Conservation (phyloP, 1,139 yeast species). For the Hyphopichia fennica region DNA sequence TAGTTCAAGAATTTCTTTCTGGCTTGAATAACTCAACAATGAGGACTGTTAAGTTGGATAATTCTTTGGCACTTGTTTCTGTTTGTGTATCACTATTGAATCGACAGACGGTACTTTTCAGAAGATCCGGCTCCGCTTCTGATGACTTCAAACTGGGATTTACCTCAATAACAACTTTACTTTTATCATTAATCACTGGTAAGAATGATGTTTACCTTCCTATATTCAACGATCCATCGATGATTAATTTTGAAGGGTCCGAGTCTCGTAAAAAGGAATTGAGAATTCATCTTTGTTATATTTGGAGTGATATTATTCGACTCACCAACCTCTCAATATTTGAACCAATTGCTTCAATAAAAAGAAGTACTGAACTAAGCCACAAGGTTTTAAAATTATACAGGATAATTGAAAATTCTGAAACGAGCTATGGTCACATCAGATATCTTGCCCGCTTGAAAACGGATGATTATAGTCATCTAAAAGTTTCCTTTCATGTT, state of each 20-base stretch:
- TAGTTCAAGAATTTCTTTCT: slow-evolving; percentile 15
- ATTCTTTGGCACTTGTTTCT: slow-evolving; percentile 24
- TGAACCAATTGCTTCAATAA: slow-evolving; percentile 24
- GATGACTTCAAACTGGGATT: slow-evolving; percentile 17
- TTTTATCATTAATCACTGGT: slow-evolving; percentile 9
- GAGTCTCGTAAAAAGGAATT: slow-evolving; percentile 23
- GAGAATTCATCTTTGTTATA: slow-evolving; percentile 31
- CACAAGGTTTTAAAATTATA: slow-evolving; percentile 18
- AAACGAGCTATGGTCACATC: slow-evolving; percentile 24
- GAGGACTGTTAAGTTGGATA: slow-evolving; percentile 5
- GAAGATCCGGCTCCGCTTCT: slow-evolving; percentile 11
- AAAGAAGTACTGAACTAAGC: slow-evolving; percentile 23
- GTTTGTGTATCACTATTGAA: slow-evolving; percentile 24
- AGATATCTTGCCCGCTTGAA: slow-evolving; percentile 21
- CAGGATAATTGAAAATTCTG: slow-evolving; percentile 26
- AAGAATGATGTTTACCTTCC: slow-evolving; percentile 9
- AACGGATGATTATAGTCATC: slow-evolving; percentile 14
- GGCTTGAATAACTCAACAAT: background rate
- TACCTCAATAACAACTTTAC: slow-evolving; percentile 15
- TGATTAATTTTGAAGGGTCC: slow-evolving; percentile 41
- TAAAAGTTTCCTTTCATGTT: slow-evolving; percentile 23
- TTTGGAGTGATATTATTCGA: slow-evolving; percentile 40
- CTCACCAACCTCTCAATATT: slow-evolving; percentile 32
- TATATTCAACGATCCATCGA: slow-evolving; percentile 7
- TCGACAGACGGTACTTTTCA: slow-evolving; percentile 19